These are phyloP conservation scores for Pelargonium australe DNA, from an alignment of 441 rosid species.

Conservation along the genomic window DNA sequence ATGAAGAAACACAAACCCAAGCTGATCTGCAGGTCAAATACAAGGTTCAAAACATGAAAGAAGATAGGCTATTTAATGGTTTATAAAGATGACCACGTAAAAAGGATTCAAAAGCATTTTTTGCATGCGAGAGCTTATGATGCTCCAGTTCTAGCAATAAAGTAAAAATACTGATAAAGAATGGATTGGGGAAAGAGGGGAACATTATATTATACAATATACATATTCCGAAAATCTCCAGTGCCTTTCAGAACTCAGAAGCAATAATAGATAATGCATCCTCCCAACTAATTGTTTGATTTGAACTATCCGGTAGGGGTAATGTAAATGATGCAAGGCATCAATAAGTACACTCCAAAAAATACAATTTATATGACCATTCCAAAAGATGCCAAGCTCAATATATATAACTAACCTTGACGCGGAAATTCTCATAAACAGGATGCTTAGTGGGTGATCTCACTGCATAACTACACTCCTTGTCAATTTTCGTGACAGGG, in stretches of 20 bases:
- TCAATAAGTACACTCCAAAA: background rate
- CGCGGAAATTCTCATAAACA: conserved; percentile 91
- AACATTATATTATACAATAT: background rate
- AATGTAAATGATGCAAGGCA: background rate
- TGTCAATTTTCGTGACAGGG: conserved; percentile 75
- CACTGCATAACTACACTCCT: conserved; percentile 61
- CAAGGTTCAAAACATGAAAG: background rate
- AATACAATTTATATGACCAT: background rate
- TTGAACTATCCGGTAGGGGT: conserved; percentile 1
- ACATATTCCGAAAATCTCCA: background rate
- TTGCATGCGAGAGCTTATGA: background rate
- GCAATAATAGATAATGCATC: background rate
- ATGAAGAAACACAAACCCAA: background rate
- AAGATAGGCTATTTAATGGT: background rate
- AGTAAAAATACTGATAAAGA: background rate
- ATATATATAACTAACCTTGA: conserved; percentile 53
- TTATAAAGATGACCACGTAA: background rate
- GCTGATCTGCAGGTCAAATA: background rate
- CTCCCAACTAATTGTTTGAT: background rate
- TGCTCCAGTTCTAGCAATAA: background rate
- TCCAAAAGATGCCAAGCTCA: conserved; percentile 10
- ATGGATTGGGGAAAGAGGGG: background rate
- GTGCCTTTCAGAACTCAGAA: background rate
- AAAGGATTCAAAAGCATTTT: background rate
- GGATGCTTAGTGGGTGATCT: conserved; percentile 85